phyloP scores from a whole-genome alignment of 2,329 filamentous ascomycete genomes.

The Cytospora piceae region DNA sequence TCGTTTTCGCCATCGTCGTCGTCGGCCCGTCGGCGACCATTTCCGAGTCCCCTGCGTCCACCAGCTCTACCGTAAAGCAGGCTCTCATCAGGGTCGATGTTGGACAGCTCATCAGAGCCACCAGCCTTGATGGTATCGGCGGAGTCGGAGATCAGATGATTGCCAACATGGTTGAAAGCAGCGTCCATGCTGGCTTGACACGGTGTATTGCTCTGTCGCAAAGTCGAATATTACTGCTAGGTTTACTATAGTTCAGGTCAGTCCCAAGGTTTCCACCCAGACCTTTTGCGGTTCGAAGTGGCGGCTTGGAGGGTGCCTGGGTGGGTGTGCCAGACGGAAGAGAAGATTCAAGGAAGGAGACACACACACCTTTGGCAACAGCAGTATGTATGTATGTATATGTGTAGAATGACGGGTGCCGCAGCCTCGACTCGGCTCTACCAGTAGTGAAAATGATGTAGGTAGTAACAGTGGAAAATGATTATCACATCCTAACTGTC shows the following conservation, averaged over 20 bases:
- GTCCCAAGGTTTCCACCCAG: background rate
- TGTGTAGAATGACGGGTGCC: constrained; percentile 13
- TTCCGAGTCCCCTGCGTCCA: constrained; percentile 55
- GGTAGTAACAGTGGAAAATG: constrained; percentile 17
- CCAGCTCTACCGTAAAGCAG: constrained; percentile 74
- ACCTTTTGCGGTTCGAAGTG: background rate
- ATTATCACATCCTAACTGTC: constrained; percentile 29
- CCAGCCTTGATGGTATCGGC: constrained; percentile 86
- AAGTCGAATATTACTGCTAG: constrained; percentile 25
- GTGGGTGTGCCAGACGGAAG: background rate
- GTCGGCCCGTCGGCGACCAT: constrained; percentile 62
- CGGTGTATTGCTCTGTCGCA: constrained; percentile 33
- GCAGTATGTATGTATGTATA: background rate
- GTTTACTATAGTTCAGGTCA: constrained; percentile 8
- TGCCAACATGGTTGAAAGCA: constrained; percentile 85
- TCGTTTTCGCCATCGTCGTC: constrained; percentile 91
- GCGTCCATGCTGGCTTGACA: constrained; percentile 63
- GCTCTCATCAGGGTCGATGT: constrained; percentile 77
- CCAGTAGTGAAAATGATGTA: constrained; percentile 15
- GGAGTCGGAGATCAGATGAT: constrained; percentile 83
- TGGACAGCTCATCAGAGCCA: constrained; percentile 73
- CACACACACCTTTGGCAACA: constrained; percentile 20
- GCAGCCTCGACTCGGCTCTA: constrained; percentile 16
- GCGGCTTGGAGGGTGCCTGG: constrained; percentile 27
- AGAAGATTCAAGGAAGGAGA: constrained; percentile 3